A percentile compares a stretch with the other conserved stretches of the same genome.
Conservation (phyloP, 2,329 filamentous ascomycete genomes). For the Didymella segeticola region DNA sequence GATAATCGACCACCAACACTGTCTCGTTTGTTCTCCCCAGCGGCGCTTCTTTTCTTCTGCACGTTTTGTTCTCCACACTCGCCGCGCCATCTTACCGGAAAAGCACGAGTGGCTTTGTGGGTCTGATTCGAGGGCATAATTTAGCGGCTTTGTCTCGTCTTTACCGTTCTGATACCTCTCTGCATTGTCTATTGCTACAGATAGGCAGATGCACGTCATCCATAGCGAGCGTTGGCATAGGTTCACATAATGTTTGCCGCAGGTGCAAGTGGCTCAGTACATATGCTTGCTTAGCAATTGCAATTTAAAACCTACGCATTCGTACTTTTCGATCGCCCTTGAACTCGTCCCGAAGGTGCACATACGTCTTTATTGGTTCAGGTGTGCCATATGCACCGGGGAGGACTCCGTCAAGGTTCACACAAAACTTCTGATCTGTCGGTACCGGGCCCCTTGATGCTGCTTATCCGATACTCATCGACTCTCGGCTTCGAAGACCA, state of each 20-base stretch:
- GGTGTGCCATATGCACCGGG: neutral
- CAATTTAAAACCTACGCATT: slow-evolving; percentile 9
- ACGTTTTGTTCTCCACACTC: neutral
- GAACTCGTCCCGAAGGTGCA: neutral
- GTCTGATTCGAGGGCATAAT: slow-evolving; percentile 13
- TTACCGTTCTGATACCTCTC: slow-evolving; percentile 21
- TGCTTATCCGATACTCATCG: neutral
- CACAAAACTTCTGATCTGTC: neutral
- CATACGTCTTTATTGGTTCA: neutral
- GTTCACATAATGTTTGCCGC: slow-evolving; percentile 12
- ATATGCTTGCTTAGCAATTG: slow-evolving; percentile 17
- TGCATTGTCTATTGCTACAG: slow-evolving; percentile 17
- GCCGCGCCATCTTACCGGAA: slow-evolving; percentile 8
- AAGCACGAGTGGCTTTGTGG: slow-evolving; percentile 15
- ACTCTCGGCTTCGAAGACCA: neutral
- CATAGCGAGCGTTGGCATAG: slow-evolving; percentile 17
- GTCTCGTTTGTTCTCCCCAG: slow-evolving; percentile 7
- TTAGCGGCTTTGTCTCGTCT: slow-evolving; percentile 19
- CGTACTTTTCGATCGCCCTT: neutral
- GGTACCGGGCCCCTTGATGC: slow-evolving; percentile 1
- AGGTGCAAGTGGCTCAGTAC: slow-evolving; percentile 10
- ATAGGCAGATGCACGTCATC: slow-evolving; percentile 14
- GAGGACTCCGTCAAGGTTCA: neutral
- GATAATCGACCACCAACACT: slow-evolving; percentile 53
- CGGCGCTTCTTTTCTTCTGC: neutral